A percentile compares a stretch with the other conserved stretches of the same genome.
phyloP scores from a whole-genome alignment of 768 basidiomycete genomes.

The Mycena venus region DNA sequence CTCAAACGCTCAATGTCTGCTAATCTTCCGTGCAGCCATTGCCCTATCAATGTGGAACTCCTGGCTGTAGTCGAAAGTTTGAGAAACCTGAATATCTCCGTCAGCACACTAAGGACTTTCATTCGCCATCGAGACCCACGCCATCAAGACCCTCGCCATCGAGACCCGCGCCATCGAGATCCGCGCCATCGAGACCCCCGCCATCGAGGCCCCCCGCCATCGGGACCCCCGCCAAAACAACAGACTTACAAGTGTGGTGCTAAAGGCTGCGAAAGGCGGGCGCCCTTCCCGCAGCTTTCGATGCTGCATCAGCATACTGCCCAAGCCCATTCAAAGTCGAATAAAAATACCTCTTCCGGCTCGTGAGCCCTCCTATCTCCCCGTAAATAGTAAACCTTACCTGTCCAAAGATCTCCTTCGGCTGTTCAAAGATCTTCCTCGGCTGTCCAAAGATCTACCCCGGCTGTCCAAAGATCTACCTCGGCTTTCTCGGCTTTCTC shows the following conservation, averaged over 20 bases:
- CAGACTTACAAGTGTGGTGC: not conserved
- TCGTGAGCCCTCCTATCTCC: not conserved
- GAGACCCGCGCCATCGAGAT: not conserved
- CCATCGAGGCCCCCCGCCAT: no score
- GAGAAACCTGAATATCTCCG: conserved; percentile 8
- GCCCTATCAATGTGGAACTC: conserved; percentile 9
- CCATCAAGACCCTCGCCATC: not conserved
- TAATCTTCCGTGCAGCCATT: conserved; percentile 24
- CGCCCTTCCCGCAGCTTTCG: not conserved
- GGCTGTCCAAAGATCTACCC: no score
- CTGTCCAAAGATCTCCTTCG: no score
- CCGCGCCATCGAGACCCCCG: no score
- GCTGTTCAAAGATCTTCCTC: no score
- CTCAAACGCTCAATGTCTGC: conserved; percentile 2
- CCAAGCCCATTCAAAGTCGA: not conserved
- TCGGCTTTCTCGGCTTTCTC: not conserved
- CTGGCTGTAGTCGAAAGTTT: conserved; percentile 8
- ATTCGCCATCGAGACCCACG: conserved; percentile 1
- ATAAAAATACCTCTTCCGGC: conserved; percentile 1
- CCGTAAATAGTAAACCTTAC: not conserved
- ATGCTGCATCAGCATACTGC: conserved; percentile 2
- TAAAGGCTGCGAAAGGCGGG: not conserved
- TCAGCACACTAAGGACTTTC: conserved; percentile 14
- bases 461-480: conserved; percentile 3
- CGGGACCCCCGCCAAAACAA: not conserved